Percentiles rank a stretch among this genome's conserved stretches.
These are phyloP conservation scores for Pseudopyrenochaeta lycopersici DNA, from an alignment of 2,329 filamentous ascomycete genomes.

Conservation along the genomic window DNA sequence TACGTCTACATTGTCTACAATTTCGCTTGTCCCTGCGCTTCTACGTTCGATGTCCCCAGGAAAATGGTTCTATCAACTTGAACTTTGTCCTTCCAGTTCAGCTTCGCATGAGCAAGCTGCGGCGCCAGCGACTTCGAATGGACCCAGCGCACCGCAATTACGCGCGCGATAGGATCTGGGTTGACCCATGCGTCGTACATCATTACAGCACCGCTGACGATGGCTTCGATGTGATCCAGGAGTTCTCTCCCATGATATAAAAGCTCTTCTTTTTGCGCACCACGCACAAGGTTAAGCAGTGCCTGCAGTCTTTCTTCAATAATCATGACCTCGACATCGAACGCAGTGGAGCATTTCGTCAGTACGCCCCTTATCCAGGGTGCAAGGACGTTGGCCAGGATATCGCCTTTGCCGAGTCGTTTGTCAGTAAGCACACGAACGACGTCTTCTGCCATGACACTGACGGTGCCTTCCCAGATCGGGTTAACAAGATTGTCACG, in stretches of 20 bases:
- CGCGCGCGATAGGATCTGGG: conserved; percentile 38
- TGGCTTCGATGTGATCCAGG: conserved; percentile 42
- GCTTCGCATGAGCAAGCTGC: neutral
- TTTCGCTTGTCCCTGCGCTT: conserved; percentile 6
- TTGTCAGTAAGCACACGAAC: conserved; percentile 54
- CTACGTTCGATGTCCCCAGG: conserved; percentile 8
- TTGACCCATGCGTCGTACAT: conserved; percentile 50
- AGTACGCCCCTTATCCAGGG: conserved; percentile 28
- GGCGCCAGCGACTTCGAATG: conserved; percentile 7
- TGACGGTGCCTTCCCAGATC: conserved; percentile 79
- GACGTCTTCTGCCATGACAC: conserved; percentile 69
- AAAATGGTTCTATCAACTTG: conserved; percentile 30
- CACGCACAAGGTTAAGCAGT: conserved; percentile 9
- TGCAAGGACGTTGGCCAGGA: conserved; percentile 27
- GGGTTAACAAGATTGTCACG: conserved; percentile 70
- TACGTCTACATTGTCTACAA: conserved; percentile 1
- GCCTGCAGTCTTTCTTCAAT: conserved; percentile 18
- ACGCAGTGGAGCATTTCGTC: conserved; percentile 2
- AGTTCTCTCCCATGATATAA: conserved; percentile 36
- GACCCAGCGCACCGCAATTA: conserved; percentile 50
- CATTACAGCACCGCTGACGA: conserved; percentile 49
- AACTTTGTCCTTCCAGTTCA: conserved; percentile 12
- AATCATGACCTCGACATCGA: conserved; percentile 15
- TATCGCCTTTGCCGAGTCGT: conserved; percentile 33
- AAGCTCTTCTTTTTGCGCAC: conserved; percentile 29